Evolutionary conservation across 306 rosid genomes (phyloP).

Genomic region (Cicer bijugum): DNA sequence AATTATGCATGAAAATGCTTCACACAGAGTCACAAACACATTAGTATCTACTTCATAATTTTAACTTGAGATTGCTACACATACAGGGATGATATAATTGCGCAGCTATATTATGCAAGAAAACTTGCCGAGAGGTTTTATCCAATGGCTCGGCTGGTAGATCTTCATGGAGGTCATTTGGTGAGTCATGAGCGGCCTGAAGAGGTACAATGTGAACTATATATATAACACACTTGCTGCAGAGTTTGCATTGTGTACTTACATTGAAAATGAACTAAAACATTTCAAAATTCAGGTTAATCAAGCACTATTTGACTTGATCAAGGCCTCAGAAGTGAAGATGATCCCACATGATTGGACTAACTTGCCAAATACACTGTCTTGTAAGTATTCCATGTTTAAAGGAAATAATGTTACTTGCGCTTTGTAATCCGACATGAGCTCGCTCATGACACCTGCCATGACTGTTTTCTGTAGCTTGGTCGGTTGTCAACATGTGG

Average conservation of each 20-base stretch:
- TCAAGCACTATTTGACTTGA: constrained; percentile 76
- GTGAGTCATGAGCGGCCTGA: constrained; percentile 90
- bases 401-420: constrained; percentile 10
- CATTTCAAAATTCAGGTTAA: constrained; percentile 68
- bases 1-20: constrained; percentile 38
- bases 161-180: constrained; percentile 93
- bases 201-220: constrained; percentile 63
- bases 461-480: constrained; percentile 46
- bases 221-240: neutral
- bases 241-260: constrained; percentile 22
- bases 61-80: constrained; percentile 38
- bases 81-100: constrained; percentile 84
- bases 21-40: neutral
- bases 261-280: constrained; percentile 36
- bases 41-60: constrained; percentile 14
- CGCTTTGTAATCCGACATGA: constrained; percentile 35
- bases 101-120: constrained; percentile 76
- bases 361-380: constrained; percentile 59
- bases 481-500: constrained; percentile 41
- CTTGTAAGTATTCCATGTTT: constrained; percentile 54
- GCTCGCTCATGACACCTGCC: constrained; percentile 40
- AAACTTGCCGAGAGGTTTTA: constrained; percentile 80
- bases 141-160: constrained; percentile 90
- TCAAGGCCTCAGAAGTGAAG: constrained; percentile 68
- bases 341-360: constrained; percentile 78